Base-by-base conservation (phyloP, 352 stramenopile genomes). In the Globisporangium ultimum region DNA sequence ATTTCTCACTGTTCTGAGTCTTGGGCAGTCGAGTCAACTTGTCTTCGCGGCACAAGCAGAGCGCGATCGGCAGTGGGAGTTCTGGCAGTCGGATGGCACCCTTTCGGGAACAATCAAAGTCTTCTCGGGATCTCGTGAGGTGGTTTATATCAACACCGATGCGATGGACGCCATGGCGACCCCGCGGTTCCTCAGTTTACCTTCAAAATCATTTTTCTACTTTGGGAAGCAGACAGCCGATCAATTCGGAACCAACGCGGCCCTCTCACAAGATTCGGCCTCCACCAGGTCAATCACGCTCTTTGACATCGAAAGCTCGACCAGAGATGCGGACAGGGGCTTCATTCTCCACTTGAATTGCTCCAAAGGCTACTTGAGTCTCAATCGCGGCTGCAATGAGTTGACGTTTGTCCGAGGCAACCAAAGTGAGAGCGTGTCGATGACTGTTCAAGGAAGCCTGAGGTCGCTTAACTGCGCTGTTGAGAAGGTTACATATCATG, bases 81-180 rank as follows among this genome's bases (percentile, higher is more conserved):
- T 94, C 40, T 94, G 83, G 83, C 38, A 61, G 18, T 83, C 72
- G 14, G 78, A 91, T 53, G 79, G 80, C 14, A 88, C 68, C 0
- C 28, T 21, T 1, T 20, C 32, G 17, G 74, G 67, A 4, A 91
- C 78, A 21, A 66, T 41, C 4, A 66, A 67, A 28, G 24, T 80
- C 43, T 80, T 72, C 40, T 40, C 64, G 2, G 49, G 64, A 0
- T 85, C 78, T 1, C 49, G 57, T 8, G 75, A 86, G 48, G 49
- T 73, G 10, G 61, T 61, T 11, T 20, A 54, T 2, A 24, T 81
- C 21, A 76, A 82, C 48, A 46, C 40, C 20, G 51, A 70, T 17
- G 61, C 68, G 4, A 71, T 86, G 63, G 55, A 78, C 36, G 22
- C 58, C 10, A 18, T 68, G 36, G n/a, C 61, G 24, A 20, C 15